phyloP scores from a whole-genome alignment of 768 basidiomycete species.

The Tricholomella constricta region DNA sequence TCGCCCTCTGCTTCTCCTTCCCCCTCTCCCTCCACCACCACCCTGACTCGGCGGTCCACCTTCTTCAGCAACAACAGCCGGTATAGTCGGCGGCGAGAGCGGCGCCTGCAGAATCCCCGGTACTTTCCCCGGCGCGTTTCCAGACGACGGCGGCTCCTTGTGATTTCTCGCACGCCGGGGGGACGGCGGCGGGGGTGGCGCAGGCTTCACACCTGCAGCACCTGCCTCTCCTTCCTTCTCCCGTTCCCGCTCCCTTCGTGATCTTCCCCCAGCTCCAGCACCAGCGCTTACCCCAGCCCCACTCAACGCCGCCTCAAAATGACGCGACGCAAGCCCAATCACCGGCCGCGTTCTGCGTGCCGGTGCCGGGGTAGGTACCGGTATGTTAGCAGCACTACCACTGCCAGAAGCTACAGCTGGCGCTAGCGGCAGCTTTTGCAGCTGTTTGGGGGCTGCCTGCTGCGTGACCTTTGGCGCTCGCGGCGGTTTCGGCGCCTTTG shows the following conservation, averaged over 20 bases:
- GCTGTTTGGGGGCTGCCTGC: neutral
- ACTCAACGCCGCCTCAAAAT: constrained; percentile 73
- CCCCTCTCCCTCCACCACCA: neutral
- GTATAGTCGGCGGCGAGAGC: constrained; percentile 11
- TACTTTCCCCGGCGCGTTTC: constrained; percentile 18
- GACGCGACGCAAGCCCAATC: constrained; percentile 62
- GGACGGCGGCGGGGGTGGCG: constrained; percentile 11
- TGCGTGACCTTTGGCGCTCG: constrained; percentile 6
- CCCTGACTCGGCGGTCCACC: neutral
- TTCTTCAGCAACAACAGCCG: neutral
- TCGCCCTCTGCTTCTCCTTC: constrained; percentile 11
- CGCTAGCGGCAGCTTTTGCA: no score
- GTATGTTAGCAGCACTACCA: no score
- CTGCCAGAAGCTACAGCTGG: no score
- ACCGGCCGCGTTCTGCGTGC: constrained; percentile 56
- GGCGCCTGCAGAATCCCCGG: constrained; percentile 35
- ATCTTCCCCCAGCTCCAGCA: neutral
- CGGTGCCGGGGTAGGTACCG: neutral
- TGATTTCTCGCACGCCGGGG: constrained; percentile 17
- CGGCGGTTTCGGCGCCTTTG: constrained; percentile 1
- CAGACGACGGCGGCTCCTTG: constrained; percentile 3
- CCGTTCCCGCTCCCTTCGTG: constrained; percentile 24
- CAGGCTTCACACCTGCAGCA: neutral
- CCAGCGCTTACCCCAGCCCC: constrained; percentile 56
- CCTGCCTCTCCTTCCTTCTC: constrained; percentile 24